These are phyloP conservation scores for Aspergillus niger DNA, from an alignment of 2,329 filamentous ascomycete genomes.

Conservation along the genomic window DNA sequence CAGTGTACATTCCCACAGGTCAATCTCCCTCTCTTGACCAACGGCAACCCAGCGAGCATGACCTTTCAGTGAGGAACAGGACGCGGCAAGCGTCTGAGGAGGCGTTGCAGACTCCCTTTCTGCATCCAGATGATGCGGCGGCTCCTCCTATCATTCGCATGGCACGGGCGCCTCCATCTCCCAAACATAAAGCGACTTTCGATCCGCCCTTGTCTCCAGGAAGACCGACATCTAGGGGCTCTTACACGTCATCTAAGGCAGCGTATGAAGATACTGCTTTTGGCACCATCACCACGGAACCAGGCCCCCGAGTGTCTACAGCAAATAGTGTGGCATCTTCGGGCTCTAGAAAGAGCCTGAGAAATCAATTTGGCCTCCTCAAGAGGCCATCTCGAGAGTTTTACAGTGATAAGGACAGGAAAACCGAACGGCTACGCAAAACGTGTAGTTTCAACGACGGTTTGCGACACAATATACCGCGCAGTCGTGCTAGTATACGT, in stretches of 20 bases:
- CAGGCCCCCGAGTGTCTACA: constrained; percentile 40
- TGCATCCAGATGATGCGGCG: constrained; percentile 59
- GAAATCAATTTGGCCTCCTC: constrained; percentile 36
- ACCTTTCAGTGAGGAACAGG: constrained; percentile 74
- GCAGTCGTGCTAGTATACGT: constrained; percentile 41
- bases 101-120: constrained; percentile 50
- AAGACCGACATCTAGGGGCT: constrained; percentile 41
- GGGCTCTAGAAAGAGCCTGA: constrained; percentile 43
- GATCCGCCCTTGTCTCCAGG: constrained; percentile 28
- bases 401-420: constrained; percentile 36
- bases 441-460: constrained; percentile 38
- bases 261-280: constrained; percentile 39
- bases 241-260: constrained; percentile 37
- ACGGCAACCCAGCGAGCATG: constrained; percentile 31
- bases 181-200: constrained; percentile 65
- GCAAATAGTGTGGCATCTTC: constrained; percentile 44
- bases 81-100: constrained; percentile 60
- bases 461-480: constrained; percentile 35
- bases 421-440: constrained; percentile 36
- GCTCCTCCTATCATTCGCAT: constrained; percentile 75
- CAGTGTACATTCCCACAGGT: constrained; percentile 30
- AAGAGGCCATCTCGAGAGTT: constrained; percentile 43
- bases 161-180: constrained; percentile 75
- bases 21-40: constrained; percentile 32
- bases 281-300: constrained; percentile 44